Conservation (phyloP, 2,329 filamentous ascomycete species). For the Ceratocystiopsis brevicomis region DNA sequence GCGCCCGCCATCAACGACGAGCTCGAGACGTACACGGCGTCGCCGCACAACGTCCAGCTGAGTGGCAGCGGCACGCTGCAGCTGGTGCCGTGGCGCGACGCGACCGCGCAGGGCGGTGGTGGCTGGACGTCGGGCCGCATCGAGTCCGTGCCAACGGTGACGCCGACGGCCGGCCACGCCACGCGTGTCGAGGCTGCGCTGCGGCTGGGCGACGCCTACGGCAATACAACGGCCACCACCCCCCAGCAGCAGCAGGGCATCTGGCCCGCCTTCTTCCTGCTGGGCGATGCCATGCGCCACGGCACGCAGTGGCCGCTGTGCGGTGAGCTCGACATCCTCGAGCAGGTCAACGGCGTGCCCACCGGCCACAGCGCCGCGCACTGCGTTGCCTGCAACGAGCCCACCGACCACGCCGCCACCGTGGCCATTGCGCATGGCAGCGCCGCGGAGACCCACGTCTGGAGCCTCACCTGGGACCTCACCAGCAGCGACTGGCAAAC, state of each 20-base stretch:
- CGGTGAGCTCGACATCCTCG: slow-evolving; percentile 40
- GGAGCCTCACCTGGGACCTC: slow-evolving; percentile 29
- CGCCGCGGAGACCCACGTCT: slow-evolving; percentile 19
- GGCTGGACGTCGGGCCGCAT: slow-evolving; percentile 36
- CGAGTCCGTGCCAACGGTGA: slow-evolving; percentile 29
- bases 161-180: slow-evolving; percentile 24
- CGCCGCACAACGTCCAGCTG: slow-evolving; percentile 28
- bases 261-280: slow-evolving; percentile 41
- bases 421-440: slow-evolving; percentile 13
- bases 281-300: slow-evolving; percentile 29
- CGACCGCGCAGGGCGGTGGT: slow-evolving; percentile 18
- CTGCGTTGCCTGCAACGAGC: slow-evolving; percentile 36
- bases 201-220: slow-evolving; percentile 20
- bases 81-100: slow-evolving; percentile 27
- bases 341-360: slow-evolving; percentile 31
- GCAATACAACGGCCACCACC: slow-evolving; percentile 14
- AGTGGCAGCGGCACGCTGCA: slow-evolving; percentile 31
- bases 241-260: slow-evolving; percentile 26
- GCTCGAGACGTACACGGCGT: slow-evolving; percentile 28
- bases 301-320: slow-evolving; percentile 31
- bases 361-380: slow-evolving; percentile 31
- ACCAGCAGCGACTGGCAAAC: slow-evolving; percentile 22
- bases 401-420: slow-evolving; percentile 20
- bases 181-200: slow-evolving; percentile 28
- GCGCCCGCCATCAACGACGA: slow-evolving; percentile 44